These are phyloP conservation scores for Pythium guiyangense DNA, from an alignment of 352 stramenopile species.

Conservation along the genomic window DNA sequence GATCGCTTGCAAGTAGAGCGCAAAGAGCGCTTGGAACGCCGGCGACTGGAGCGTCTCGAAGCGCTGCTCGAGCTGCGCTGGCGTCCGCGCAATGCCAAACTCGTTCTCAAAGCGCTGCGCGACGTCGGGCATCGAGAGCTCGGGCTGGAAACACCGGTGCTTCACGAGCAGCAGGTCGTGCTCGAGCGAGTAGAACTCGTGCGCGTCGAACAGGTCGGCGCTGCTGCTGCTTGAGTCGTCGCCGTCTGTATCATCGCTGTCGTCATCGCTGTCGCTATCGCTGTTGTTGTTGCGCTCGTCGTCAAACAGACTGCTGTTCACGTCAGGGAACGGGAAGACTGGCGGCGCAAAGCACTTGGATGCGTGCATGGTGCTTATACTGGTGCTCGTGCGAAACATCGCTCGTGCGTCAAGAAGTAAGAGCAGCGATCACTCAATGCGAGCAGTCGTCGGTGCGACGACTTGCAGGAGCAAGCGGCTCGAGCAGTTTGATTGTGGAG, in stretches of 20 bases:
- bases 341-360: conserved; percentile 12
- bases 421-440: no score
- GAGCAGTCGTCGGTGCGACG: no score
- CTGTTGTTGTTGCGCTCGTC: conserved; percentile 9
- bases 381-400: conserved; percentile 3
- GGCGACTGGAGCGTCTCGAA: conserved; percentile 35
- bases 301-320: conserved; percentile 20
- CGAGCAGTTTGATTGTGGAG: no score
- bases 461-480: no score
- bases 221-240: conserved; percentile 25
- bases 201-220: conserved; percentile 30
- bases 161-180: conserved; percentile 66
- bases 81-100: conserved; percentile 27
- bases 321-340: conserved; percentile 29
- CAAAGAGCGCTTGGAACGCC: conserved; percentile 33
- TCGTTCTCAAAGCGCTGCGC: conserved; percentile 35
- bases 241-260: conserved; percentile 11
- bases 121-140: conserved; percentile 31
- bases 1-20: conserved; percentile 44
- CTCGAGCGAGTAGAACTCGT: conserved; percentile 37
- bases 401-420: not conserved
- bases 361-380: not conserved
- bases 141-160: conserved; percentile 50
- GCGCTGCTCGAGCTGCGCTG: conserved; percentile 33
- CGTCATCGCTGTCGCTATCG: conserved; percentile 14